Percentiles rank a stretch among this genome's conserved stretches.
These are phyloP conservation scores for Capsicum chinense DNA, from an alignment of 257 asterid genomes.

Conservation along the genomic window DNA sequence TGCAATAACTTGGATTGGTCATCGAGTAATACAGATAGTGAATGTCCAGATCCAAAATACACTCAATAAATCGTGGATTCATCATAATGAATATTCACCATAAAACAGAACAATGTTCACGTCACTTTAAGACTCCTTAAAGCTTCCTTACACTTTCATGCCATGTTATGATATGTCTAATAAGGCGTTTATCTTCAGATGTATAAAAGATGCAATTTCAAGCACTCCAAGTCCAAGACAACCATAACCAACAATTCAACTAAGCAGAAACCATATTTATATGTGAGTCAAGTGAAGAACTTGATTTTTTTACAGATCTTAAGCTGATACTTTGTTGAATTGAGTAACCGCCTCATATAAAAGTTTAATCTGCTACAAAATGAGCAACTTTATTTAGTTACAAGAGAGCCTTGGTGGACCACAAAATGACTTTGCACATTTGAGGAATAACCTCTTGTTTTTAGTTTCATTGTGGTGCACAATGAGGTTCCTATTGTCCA, in stretches of 20 bases:
- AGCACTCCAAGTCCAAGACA: conserved; percentile 14
- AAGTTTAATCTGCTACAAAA: conserved; percentile 14
- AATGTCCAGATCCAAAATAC: not conserved
- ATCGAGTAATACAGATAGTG: not conserved
- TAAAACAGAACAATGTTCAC: not conserved
- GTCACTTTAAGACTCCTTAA: conserved; percentile 8
- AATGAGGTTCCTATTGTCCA: conserved; percentile 18
- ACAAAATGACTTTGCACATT: not conserved
- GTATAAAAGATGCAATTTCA: conserved; percentile 7
- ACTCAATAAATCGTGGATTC: not conserved
- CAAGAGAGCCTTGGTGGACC: not conserved
- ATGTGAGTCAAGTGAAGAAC: conserved; percentile 18
- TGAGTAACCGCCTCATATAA: not conserved
- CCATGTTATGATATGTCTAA: conserved; percentile 17
- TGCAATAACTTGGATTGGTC: not conserved
- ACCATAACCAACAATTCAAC: not conserved
- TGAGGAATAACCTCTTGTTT: conserved; percentile 20
- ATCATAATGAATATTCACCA: not conserved
- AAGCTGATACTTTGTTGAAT: conserved; percentile 4
- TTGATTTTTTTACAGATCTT: conserved; percentile 7
- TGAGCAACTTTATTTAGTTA: conserved; percentile 19
- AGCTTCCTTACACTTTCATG: conserved; percentile 17
- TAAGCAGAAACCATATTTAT: conserved; percentile 17
- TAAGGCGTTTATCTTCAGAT: not conserved
- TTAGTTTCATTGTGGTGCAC: conserved; percentile 12